Evolutionary conservation across 2,329 filamentous ascomycete species (phyloP), one percentile per base, ranked within the genome.

Genomic region (Neofusicoccum kwambonambiense): DNA sequence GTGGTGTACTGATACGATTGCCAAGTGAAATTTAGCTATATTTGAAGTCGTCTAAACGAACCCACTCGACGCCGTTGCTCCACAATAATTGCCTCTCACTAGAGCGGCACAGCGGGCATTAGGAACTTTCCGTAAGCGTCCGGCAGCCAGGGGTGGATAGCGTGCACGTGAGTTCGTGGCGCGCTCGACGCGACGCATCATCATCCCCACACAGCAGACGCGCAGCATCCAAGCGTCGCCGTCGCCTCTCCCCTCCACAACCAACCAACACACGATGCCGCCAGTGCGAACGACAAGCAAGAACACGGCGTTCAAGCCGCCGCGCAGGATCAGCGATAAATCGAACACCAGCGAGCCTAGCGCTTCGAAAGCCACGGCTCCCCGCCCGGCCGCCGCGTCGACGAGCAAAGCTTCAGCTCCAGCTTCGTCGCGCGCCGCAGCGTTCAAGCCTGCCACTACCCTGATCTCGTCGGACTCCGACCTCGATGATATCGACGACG

Each of bases 231-330:
- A 17, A 13, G 13, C 50, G 17, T 61, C 34, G 9, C 17, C 39
- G 15, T 42, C 22, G 19, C 19, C 22, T 34, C 7, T 34, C 15
- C 9, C 9, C n/a, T 37, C 35, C 39, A 22, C 62, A 8, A 41
- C 51, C 9, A 27, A 37, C 41, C 50, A 47, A 47, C 27, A 7
- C 42, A 15, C 62, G 49, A 64, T 64, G 62, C 62, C 62, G 17
- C 62, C 62, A 5, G 44, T 60, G 6, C 54, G 62, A 17, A 49
- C 52, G 8, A 19, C 41, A n/a, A 47, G 17, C 12, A 41, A 54
- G 41, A 64, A 60, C 45, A 64, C 44, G 37, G 70, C 74, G 1
- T 78, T 78, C 68, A 76, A 78, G 27, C 75, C 76, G 9, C 76
- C 75, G 7, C 72, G 75, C 17, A 75, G 74, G 12, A 27, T 64